Conservation (phyloP, 2,329 filamentous ascomycete genomes). For the Clonostachys chloroleuca region DNA sequence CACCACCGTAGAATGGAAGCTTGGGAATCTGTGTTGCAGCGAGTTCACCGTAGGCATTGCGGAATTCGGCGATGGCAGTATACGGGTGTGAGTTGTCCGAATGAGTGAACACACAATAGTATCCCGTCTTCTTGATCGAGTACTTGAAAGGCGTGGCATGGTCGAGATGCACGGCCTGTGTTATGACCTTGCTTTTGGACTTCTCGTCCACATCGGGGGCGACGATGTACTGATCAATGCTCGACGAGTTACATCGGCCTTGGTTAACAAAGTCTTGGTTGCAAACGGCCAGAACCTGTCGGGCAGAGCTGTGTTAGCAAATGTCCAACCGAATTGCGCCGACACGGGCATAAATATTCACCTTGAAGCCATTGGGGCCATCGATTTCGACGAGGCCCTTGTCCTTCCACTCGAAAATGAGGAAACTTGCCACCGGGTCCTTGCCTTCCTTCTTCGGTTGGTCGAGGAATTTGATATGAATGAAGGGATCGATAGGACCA, state of each 20-base stretch:
- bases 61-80: conserved; percentile 79
- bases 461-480: conserved; percentile 73
- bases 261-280: conserved; percentile 64
- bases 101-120: conserved; percentile 87
- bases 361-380: conserved; percentile 41
- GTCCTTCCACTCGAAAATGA: conserved; percentile 95
- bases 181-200: conserved; percentile 70
- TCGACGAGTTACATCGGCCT: conserved; percentile 69
- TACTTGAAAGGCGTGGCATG: conserved; percentile 74
- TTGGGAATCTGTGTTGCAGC: conserved; percentile 95
- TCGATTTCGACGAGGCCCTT: conserved; percentile 71
- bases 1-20: conserved; percentile 91
- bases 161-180: conserved; percentile 78
- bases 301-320: neutral
- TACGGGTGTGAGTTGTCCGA: conserved; percentile 67
- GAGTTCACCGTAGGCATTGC: conserved; percentile 94
- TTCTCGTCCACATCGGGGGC: conserved; percentile 68
- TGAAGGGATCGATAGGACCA: conserved; percentile 83
- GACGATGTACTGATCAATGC: conserved; percentile 82
- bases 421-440: conserved; percentile 75
- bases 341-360: neutral
- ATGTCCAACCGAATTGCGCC: neutral
- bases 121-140: conserved; percentile 82
- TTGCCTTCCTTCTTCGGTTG: conserved; percentile 48
- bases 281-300: conserved; percentile 58